Conservation (phyloP, 2,329 filamentous ascomycete species). For the Phialocephala subalpina region DNA sequence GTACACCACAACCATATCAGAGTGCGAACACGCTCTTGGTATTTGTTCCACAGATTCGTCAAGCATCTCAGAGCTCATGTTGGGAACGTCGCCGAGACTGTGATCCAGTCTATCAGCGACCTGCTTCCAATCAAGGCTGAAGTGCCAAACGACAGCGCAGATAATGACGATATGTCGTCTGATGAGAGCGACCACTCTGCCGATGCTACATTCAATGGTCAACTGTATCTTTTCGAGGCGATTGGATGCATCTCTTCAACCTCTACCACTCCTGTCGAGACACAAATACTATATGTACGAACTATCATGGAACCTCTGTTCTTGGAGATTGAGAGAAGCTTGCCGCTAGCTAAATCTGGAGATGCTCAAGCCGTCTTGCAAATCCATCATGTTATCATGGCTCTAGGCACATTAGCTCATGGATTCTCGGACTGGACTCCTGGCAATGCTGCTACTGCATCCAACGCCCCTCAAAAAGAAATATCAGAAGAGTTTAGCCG, state of each 20-base stretch:
- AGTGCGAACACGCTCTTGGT: constrained; percentile 93
- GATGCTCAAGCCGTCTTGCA: constrained; percentile 86
- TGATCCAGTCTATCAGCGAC: constrained; percentile 90
- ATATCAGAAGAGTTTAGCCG: constrained; percentile 86
- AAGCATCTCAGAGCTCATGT: constrained; percentile 86
- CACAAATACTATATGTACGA: constrained; percentile 86
- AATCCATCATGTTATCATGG: constrained; percentile 97
- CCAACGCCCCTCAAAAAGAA: constrained; percentile 60
- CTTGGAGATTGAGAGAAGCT: constrained; percentile 83
- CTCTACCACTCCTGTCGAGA: constrained; percentile 76
- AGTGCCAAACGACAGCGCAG: constrained; percentile 75
- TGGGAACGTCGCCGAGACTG: constrained; percentile 87
- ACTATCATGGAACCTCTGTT: constrained; percentile 92
- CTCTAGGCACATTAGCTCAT: constrained; percentile 87
- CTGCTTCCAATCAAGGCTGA: constrained; percentile 91
- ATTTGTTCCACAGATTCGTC: constrained; percentile 91
- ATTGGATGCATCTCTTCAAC: constrained; percentile 93
- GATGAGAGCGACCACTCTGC: constrained; percentile 89
- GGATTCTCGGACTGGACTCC: constrained; percentile 92
- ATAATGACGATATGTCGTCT: constrained; percentile 93
- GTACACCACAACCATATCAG: constrained; percentile 89
- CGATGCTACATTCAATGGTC: constrained; percentile 90
- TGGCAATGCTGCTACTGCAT: constrained; percentile 56
- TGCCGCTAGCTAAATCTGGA: constrained; percentile 78
- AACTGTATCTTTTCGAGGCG: constrained; percentile 93